Base-by-base conservation (phyloP, 441 rosid genomes). In the Populus hybrid region DNA sequence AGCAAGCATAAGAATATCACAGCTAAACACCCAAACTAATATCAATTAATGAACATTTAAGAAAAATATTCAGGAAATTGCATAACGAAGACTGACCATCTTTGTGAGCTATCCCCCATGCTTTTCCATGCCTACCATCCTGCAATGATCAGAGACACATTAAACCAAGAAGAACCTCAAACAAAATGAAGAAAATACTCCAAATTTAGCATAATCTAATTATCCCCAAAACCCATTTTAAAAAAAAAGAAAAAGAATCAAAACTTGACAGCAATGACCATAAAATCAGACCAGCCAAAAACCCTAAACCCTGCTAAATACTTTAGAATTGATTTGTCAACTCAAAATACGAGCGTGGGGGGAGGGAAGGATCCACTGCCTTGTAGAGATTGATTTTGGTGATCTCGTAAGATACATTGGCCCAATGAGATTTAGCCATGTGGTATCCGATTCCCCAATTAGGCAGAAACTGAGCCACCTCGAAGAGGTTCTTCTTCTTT, bases 81-180 rank as follows among this genome's bases (percentile, higher is more conserved):
- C 11, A 74, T n/a, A 28, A 73, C 77, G 2, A 80, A 81, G 26
- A 84, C 94, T 84, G 21, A 95, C 98, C 98, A 35, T 90, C 90
- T 83, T 89, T 95, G 85, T 89, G 91, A 83, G 87, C 97, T 75
- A 92, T 46, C 2, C 99, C 99, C 99, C 97, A 94, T 0, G 99
- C 99, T 81, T 94, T 95, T 63, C 97, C 98, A 84, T 95, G 98
- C 69, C 81, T 87, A 61, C 99, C 99, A 76, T 93, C 97, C 99
- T 94, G 92, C 85, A 89, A 77, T 54, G 65, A 76, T 35, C 57
- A 54, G 68, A 67, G 75, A 76, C 75, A 67, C 69, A 54, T 69
- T 69, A 77, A 74, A 75, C 67, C 84, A 77, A 23, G 21, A 10
- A 28, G 20, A 20, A 38, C 36, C 64, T 72, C 8, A 3, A 2